Base-by-base conservation (phyloP, 257 asterid genomes). In the Paraleonurus japonicus region DNA sequence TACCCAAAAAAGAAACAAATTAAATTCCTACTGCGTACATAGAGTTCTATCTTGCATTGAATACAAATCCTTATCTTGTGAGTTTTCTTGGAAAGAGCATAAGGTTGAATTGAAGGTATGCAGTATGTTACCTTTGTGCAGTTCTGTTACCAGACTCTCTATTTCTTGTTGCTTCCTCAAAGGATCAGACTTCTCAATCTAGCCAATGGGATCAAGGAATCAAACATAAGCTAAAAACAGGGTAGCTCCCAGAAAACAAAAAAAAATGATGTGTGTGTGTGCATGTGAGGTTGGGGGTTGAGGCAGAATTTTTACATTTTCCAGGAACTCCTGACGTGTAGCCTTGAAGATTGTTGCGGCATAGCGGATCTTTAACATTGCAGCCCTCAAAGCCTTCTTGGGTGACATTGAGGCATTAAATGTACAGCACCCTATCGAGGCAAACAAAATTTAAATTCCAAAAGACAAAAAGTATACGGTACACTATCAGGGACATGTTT, bases 341-440 rank as follows among this genome's bases (percentile, higher is more conserved):
- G 94, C 95, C 81, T 69, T 90, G 67, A 80, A 82, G 50, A 90
- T 87, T 0, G 92, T 91, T 74, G 80, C 96, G 24, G 98, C 97
- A 78, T 82, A 93, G 50, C 94, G 92, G 47, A 81, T 89, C 76
- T 83, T 90, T 9, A 93, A 80, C 96, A 76, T 85, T 64, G 97
- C 98, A 43, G 80, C 93, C 20, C 96, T 85, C 73, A 88, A 76
- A 11, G 97, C 98, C 82, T 84, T 88, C 69, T 74, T 78, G 7
- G 95, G 88, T 4, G 93, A 91, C 76, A 82, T 48, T 59, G 81
- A 81, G 24, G 61, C 73, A 80, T 72, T 76, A 12, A 74, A 28
- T 22, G 70, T 61, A 83, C 85, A 81, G 45, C 85, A 82, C 39
- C 82, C 93, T 88, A 60, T 75, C 17, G 24, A 17, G 58, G 16